Percentiles rank a stretch among this genome's conserved stretches.
Evolutionary conservation across 2,329 filamentous ascomycete species (phyloP).

Genomic region (Ploettnerulaceae sp.): DNA sequence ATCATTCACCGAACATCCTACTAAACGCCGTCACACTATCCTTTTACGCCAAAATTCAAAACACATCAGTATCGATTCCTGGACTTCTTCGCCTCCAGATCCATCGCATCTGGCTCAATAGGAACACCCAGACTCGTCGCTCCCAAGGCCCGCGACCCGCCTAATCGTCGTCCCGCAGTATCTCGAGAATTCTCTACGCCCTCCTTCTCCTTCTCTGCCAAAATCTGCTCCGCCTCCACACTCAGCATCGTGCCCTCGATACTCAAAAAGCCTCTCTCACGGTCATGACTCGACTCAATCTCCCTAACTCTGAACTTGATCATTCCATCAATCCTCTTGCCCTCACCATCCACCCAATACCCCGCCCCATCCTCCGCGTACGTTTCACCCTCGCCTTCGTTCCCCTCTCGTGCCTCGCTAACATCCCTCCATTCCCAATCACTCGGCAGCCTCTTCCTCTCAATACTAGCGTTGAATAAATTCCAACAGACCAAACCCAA

Average conservation of each 20-base stretch:
- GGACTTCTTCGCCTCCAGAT: constrained; percentile 18
- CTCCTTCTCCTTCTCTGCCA: constrained; percentile 51
- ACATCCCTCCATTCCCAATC: constrained; percentile 74
- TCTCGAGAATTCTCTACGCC: constrained; percentile 34
- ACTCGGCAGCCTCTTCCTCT: constrained; percentile 66
- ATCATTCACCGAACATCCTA: not conserved
- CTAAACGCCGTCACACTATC: not conserved
- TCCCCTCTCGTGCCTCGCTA: constrained; percentile 34
- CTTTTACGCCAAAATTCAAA: constrained; percentile 2
- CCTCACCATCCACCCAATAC: constrained; percentile 70
- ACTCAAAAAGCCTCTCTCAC: constrained; percentile 73
- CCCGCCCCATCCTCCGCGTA: constrained; percentile 55
- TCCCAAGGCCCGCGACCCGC: constrained; percentile 29
- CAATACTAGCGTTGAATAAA: constrained; percentile 86
- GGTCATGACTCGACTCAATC: constrained; percentile 73
- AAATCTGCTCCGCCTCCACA: constrained; percentile 57
- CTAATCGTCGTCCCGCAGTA: constrained; percentile 38
- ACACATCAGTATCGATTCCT: constrained; percentile 19
- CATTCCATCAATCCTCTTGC: constrained; percentile 64
- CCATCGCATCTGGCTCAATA: constrained; percentile 24
- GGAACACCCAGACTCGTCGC: constrained; percentile 31
- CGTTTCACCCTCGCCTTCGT: constrained; percentile 34
- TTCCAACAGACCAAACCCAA: constrained; percentile 86
- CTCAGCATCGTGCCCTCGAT: constrained; percentile 84
- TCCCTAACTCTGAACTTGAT: constrained; percentile 77